Percentiles rank a stretch among this genome's conserved stretches.
phyloP scores from a whole-genome alignment of 2,329 filamentous ascomycete genomes.

The Venturiaceae sp. region DNA sequence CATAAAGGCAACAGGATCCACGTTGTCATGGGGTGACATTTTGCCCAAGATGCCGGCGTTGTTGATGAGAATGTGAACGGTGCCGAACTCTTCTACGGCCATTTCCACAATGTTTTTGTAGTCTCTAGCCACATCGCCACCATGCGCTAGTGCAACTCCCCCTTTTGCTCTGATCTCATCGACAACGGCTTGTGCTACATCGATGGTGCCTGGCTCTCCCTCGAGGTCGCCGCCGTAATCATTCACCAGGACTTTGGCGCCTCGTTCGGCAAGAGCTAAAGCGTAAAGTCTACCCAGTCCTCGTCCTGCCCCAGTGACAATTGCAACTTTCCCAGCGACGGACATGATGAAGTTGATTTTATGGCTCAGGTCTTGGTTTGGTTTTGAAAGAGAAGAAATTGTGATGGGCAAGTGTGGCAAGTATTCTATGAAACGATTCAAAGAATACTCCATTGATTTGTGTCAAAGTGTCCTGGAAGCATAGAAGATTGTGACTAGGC shows the following conservation, averaged over 20 bases:
- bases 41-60: conserved; percentile 87
- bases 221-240: conserved; percentile 58
- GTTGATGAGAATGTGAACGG: conserved; percentile 84
- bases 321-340: conserved; percentile 61
- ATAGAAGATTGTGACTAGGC: no score
- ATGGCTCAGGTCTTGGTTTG: no score
- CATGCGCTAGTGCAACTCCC: conserved; percentile 80
- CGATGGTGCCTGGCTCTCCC: conserved; percentile 40
- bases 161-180: conserved; percentile 77
- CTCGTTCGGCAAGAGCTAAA: conserved; percentile 74
- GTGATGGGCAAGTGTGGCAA: no score
- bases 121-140: conserved; percentile 79
- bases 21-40: conserved; percentile 90
- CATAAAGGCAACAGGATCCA: conserved; percentile 84
- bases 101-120: conserved; percentile 78
- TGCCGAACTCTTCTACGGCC: conserved; percentile 79
- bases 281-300: conserved; percentile 88
- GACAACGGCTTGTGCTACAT: conserved; percentile 72
- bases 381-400: no score
- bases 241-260: conserved; percentile 77
- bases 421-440: no score
- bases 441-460: no score
- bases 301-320: conserved; percentile 81
- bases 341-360: no score
- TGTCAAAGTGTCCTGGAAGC: no score